A percentile compares a stretch with the other conserved stretches of the same genome.
Evolutionary conservation across 768 basidiomycete species (phyloP).

Genomic region (Tulasnella calospora): DNA sequence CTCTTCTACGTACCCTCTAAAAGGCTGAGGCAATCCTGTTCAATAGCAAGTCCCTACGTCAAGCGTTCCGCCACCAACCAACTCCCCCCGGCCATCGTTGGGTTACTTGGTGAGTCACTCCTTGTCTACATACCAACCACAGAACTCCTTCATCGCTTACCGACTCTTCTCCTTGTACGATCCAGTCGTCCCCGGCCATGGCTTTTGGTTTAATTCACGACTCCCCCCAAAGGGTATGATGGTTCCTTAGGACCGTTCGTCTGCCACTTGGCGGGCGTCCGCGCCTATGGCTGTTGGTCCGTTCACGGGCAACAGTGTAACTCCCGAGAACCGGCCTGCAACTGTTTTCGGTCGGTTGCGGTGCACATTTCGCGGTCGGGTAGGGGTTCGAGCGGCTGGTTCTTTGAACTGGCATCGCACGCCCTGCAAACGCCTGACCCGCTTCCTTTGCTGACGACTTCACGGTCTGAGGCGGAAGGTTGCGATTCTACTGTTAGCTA

Average conservation of each 20-base stretch:
- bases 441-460: neutral
- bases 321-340: neutral
- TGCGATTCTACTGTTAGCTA: neutral
- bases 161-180: neutral
- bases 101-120: neutral
- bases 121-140: neutral
- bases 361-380: neutral
- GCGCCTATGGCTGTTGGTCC: neutral
- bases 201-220: neutral
- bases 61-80: neutral
- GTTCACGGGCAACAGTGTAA: neutral
- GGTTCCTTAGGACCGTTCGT: neutral
- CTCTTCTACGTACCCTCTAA: neutral
- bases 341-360: neutral
- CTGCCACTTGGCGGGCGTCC: neutral
- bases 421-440: neutral
- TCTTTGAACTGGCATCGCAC: neutral
- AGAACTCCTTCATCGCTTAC: neutral
- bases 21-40: neutral
- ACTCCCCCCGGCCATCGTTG: neutral
- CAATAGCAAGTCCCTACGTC: neutral
- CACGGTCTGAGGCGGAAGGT: neutral
- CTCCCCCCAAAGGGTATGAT: neutral
- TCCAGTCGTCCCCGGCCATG: neutral
- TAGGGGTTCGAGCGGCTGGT: neutral